phyloP scores from a whole-genome alignment of 2,329 filamentous ascomycete genomes.

The Fusarium duplospermum region DNA sequence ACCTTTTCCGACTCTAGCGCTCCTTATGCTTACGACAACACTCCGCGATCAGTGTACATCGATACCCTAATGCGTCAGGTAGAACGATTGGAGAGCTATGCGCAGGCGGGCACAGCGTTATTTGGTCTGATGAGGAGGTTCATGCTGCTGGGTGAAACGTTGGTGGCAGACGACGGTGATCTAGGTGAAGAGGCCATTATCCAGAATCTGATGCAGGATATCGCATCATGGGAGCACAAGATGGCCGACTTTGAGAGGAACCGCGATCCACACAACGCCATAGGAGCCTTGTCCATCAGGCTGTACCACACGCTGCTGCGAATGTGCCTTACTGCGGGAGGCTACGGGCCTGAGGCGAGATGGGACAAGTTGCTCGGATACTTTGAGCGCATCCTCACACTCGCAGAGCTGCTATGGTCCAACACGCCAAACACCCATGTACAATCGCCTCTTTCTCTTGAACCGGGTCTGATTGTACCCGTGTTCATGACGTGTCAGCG shows the following conservation, averaged over 20 bases:
- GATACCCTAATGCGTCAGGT: slow-evolving; percentile 23
- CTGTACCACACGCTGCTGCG: slow-evolving; percentile 47
- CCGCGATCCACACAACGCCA: slow-evolving; percentile 12
- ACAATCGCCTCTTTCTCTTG: slow-evolving; percentile 44
- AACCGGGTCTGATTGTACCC: slow-evolving; percentile 48
- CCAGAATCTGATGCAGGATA: slow-evolving; percentile 14
- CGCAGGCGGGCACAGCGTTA: slow-evolving; percentile 37
- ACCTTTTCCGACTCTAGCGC: slow-evolving; percentile 48
- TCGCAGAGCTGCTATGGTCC: slow-evolving; percentile 31
- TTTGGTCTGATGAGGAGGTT: slow-evolving; percentile 36
- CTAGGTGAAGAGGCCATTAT: neutral
- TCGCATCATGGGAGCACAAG: slow-evolving; percentile 38
- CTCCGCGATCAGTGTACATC: slow-evolving; percentile 21
- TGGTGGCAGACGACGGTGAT: neutral
- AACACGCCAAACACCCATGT: slow-evolving; percentile 23
- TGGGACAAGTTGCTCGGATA: slow-evolving; percentile 46
- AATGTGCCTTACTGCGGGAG: slow-evolving; percentile 26
- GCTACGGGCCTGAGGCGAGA: slow-evolving; percentile 41
- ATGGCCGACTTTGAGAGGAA: slow-evolving; percentile 39
- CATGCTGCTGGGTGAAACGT: slow-evolving; percentile 34
- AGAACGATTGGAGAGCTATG: slow-evolving; percentile 31
- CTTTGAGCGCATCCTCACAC: slow-evolving; percentile 44
- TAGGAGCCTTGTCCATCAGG: slow-evolving; percentile 37
- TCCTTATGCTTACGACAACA: slow-evolving; percentile 44
- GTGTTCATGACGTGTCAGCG: slow-evolving; percentile 43